phyloP scores from a whole-genome alignment of 768 basidiomycete species.

The Dacryopinax primogenitus region DNA sequence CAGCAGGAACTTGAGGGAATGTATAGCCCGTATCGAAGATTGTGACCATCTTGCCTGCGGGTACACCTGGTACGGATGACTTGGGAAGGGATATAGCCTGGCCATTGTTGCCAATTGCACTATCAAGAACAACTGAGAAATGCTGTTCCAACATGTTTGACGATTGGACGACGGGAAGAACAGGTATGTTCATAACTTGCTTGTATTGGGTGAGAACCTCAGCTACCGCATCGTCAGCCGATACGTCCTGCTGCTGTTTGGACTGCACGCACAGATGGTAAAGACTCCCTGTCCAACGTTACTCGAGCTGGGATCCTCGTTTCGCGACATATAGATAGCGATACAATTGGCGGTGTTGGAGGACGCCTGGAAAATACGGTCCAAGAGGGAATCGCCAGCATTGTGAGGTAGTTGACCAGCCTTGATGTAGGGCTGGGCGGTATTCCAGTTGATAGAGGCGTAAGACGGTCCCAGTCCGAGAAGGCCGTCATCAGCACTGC shows the following conservation, averaged over 20 bases:
- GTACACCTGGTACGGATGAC: not conserved
- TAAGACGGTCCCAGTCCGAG: not conserved
- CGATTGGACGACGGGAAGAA: not conserved
- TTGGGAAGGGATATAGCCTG: not conserved
- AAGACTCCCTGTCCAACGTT: not conserved
- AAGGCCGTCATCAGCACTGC: not conserved
- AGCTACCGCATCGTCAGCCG: not conserved
- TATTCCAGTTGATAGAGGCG: not conserved
- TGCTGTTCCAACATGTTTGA: not conserved
- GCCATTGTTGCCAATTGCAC: not conserved
- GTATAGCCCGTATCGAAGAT: constrained; percentile 1
- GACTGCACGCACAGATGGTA: not conserved
- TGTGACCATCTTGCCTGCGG: not conserved
- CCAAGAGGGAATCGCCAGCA: not conserved
- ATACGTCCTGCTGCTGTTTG: not conserved
- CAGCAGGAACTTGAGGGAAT: not conserved
- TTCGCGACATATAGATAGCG: not conserved
- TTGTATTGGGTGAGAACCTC: not conserved
- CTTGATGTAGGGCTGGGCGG: not conserved
- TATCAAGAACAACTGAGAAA: not conserved
- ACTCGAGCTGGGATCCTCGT: not conserved
- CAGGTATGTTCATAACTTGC: not conserved
- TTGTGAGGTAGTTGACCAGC: constrained; percentile 1
- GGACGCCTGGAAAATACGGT: not conserved
- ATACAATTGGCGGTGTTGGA: not conserved